Conservation (phyloP, 345 rosid species). For the thale cress (Arabidopsis thaliana) region DNA sequence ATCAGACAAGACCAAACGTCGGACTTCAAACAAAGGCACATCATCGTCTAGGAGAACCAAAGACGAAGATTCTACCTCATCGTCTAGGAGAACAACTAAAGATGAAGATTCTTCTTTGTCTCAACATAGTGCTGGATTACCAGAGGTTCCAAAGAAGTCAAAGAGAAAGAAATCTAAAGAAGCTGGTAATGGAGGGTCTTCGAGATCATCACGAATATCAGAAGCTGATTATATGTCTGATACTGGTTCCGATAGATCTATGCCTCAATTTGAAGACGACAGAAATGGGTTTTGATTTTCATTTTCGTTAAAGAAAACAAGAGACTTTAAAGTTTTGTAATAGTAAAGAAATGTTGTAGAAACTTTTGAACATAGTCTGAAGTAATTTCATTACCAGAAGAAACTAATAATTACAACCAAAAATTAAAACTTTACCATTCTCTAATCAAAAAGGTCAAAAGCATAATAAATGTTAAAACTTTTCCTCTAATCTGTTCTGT, state of each 20-base stretch:
- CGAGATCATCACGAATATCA: conserved; percentile 25
- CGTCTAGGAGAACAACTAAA: conserved; percentile 20
- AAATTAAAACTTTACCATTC: not conserved
- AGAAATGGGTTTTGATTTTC: conserved; percentile 14
- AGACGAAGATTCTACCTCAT: not conserved
- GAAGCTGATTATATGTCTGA: conserved; percentile 32
- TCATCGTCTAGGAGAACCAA: conserved; percentile 23
- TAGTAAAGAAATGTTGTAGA: not conserved
- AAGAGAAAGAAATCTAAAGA: conserved; percentile 35
- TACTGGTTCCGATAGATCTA: conserved; percentile 25
- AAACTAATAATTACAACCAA: conserved; percentile 36
- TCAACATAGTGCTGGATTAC: conserved; percentile 20
- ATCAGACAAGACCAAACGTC: conserved; percentile 31
- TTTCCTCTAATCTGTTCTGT: conserved; percentile 10
- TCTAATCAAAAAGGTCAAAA: conserved; percentile 21
- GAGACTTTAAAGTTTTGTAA: conserved; percentile 2
- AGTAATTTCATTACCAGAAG: conserved; percentile 14
- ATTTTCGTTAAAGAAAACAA: not conserved
- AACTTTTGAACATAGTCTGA: not conserved
- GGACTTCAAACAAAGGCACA: conserved; percentile 23
- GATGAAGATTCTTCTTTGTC: conserved; percentile 3
- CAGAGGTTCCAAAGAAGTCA: conserved; percentile 24
- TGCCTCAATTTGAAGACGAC: conserved; percentile 26
- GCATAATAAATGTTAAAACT: not conserved
- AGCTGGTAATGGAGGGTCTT: conserved; percentile 27